Base-by-base conservation (phyloP, 305 asterid genomes). In the Fraxinus floribunda region DNA sequence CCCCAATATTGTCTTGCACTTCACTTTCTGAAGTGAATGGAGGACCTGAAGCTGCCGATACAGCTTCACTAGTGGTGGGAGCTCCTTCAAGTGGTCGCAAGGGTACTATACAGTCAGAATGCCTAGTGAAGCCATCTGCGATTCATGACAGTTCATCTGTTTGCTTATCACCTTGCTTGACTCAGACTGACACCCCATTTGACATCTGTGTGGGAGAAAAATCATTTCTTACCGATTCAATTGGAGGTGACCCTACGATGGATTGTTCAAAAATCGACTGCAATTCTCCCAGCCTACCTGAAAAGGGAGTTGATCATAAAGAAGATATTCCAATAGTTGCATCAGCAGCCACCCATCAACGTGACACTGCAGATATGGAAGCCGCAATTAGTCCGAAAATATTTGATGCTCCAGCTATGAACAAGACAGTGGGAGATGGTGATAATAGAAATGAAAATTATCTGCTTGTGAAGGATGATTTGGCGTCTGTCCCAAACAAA, bases 1-100 rank as follows among this genome's bases (percentile, higher is more conserved):
- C 85, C 89, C 87, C 91, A 83, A 76, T 81, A 77, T 79, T 82
- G 41, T 84, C 82, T 82, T 77, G 82, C 71, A 75, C 87, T 60
- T 81, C 82, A 76, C 81, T 80, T 52, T 88, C 81, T 6, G 89
- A 83, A 74, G 89, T 86, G n/a, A 4, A 38, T 10, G 83, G 75
- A 78, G 81, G 79, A 75, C 62, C 77, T 77, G 73, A 74, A 35
- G 60, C 32, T 38, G 75, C 77, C 18, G 82, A 18, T 66, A 55
- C n/a, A 29, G 74, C 82, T 29, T 60, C 52, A 79, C 73, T 39
- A 77, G 20, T 32, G 38, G 32, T 32, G 41, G 73, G 74, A 49
- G 84, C 74, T 32, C 78, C 79, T 29, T 39, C 52, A 18, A 38
- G 55, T 57, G 13, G 34, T 66, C 71, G 22, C 76, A 79, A 39